phyloP scores from a whole-genome alignment of 345 rosid species.

The Psidium guajava region DNA sequence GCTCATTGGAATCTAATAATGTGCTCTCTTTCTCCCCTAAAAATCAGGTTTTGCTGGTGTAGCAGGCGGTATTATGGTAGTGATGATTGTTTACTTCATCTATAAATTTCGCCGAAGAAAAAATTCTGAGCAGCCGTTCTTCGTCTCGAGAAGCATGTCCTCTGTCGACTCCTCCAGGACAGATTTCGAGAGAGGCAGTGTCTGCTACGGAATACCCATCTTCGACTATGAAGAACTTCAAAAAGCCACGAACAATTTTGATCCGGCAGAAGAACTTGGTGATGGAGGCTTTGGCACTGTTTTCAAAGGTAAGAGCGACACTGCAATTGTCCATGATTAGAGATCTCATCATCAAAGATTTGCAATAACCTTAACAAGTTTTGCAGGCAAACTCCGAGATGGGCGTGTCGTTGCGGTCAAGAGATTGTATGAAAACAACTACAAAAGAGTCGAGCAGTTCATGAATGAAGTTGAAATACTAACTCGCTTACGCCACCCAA shows the following conservation, averaged over 20 bases:
- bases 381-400: conserved; percentile 56
- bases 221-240: conserved; percentile 61
- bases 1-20: conserved; percentile 3
- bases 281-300: conserved; percentile 96
- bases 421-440: conserved; percentile 68
- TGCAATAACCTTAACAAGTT: neutral
- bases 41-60: neutral
- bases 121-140: conserved; percentile 15
- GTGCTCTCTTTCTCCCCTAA: conserved; percentile 5
- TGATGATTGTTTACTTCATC: neutral
- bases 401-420: conserved; percentile 80
- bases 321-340: too few relatives aligned
- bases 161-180: conserved; percentile 25
- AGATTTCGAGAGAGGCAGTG: conserved; percentile 36
- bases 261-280: conserved; percentile 61
- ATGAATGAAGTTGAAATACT: conserved; percentile 74
- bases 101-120: conserved; percentile 17
- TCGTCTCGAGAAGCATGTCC: conserved; percentile 20
- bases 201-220: conserved; percentile 28
- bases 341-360: neutral
- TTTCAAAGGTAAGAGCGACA: conserved; percentile 44
- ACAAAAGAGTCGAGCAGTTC: conserved; percentile 71
- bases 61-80: neutral
- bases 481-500: conserved; percentile 48
- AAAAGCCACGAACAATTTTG: conserved; percentile 63